Base-by-base conservation (phyloP, 768 basidiomycete species). In the Mycena pura region DNA sequence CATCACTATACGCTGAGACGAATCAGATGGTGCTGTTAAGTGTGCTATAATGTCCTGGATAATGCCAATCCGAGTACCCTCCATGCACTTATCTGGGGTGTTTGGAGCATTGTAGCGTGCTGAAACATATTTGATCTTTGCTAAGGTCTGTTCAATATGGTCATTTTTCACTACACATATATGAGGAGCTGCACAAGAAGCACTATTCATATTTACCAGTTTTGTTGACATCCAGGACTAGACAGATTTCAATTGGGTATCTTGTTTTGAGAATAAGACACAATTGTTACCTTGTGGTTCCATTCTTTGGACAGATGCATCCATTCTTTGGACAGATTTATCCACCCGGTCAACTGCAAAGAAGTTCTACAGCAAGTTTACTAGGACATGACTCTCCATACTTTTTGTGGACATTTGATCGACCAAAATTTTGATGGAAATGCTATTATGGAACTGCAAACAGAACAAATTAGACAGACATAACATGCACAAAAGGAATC, bases 1-100 rank as follows among this genome's bases (percentile, higher is more conserved):
- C 19, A 61, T 28, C 15, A 57, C 28, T 47, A 55, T 34, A 17
- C 43, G 47, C 28, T 59, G 25, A 31, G 34, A 43, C 22, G 40
- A 19, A 27, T 27, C 32, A 27, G 46, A 29, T 29, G 29, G 25
- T 21, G 15, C 29, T 59, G 39, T 51, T 15, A 48, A 57, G 1
- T 24, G 45, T 39, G 29, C 24, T 19, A 50, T 60, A n/a, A 53
- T 48, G 24, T 53, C 24, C 24, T 38, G 36, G 36, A 43, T 25
- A 28, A 48, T 60, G 27, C 54, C 21, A 29, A 29, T 40, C 28
- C 36, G 36, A 15, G 51, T 53, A 9, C 51, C 51, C 17, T 38
- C 36, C 22, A 40, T 25, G 34, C 46, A 53, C 40, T 14, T 43
- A 19, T 43, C 40, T n/a, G n/a, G n/a, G n/a, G n/a, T n/a, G n/a